Conservation (phyloP, 768 basidiomycete species). For the Phaffia tasmanica region DNA sequence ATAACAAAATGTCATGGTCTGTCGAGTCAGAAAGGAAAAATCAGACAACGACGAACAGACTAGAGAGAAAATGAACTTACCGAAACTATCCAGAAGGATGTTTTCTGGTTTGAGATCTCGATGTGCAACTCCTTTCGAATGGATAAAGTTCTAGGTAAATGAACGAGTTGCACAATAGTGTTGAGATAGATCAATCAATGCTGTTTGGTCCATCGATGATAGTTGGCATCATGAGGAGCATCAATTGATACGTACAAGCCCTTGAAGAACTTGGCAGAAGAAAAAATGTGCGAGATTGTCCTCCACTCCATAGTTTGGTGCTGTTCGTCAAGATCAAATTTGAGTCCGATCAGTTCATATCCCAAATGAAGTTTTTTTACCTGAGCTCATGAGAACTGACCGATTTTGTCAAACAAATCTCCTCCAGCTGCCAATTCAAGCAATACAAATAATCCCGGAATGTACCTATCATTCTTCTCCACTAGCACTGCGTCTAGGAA, state of each 20-base stretch:
- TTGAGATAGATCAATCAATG: neutral
- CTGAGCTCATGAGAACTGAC: conserved; percentile 43
- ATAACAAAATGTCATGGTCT: no score
- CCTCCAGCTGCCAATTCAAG: conserved; percentile 87
- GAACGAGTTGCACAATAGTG: neutral
- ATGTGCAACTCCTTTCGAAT: conserved; percentile 81
- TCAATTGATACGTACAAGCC: conserved; percentile 51
- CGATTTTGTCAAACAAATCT: conserved; percentile 96
- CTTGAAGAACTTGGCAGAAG: conserved; percentile 71
- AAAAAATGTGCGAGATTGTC: conserved; percentile 83
- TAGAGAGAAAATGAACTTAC: conserved; percentile 36
- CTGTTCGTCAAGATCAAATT: conserved; percentile 41
- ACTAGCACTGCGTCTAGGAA: conserved; percentile 69
- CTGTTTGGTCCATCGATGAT: neutral
- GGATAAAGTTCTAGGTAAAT: conserved; percentile 59
- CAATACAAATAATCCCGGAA: conserved; percentile 81
- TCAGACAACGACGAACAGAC: neutral
- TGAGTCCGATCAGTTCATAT: neutral
- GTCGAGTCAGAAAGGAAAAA: neutral
- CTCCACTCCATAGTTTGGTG: conserved; percentile 75
- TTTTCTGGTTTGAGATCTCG: conserved; percentile 97
- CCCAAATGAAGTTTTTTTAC: neutral
- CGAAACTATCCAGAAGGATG: conserved; percentile 68
- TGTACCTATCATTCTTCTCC: conserved; percentile 48
- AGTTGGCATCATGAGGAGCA: conserved; percentile 5